Percentiles rank a stretch among this genome's conserved stretches.
These are phyloP conservation scores for Alternaria brassicae DNA, from an alignment of 2,329 filamentous ascomycete species.

Conservation along the genomic window DNA sequence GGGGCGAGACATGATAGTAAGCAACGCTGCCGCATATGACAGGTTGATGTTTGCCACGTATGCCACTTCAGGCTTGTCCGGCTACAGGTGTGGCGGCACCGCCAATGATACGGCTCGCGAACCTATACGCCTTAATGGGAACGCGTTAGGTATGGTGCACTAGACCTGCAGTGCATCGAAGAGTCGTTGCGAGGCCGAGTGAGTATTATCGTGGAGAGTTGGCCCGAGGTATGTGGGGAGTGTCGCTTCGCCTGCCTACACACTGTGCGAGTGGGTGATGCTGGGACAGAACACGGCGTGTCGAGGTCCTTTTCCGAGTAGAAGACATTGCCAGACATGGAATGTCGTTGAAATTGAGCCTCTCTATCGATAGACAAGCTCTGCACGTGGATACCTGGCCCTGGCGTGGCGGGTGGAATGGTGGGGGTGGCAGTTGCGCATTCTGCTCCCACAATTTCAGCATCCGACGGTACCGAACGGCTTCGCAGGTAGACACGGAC, in stretches of 20 bases:
- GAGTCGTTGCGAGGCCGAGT: constrained; percentile 5
- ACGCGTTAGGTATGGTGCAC: constrained; percentile 5
- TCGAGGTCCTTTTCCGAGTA: neutral
- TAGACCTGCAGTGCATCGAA: constrained; percentile 11
- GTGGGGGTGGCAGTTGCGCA: constrained; percentile 16
- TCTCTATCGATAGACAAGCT: constrained; percentile 26
- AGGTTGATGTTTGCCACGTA: constrained; percentile 18
- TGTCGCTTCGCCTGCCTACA: constrained; percentile 4
- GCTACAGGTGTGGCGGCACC: constrained; percentile 4
- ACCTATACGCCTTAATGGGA: neutral
- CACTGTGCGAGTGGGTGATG: neutral
- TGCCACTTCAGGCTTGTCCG: constrained; percentile 9
- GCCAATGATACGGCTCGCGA: constrained; percentile 13
- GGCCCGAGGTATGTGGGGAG: constrained; percentile 1
- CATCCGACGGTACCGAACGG: neutral
- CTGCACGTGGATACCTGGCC: constrained; percentile 20
- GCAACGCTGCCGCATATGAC: constrained; percentile 8
- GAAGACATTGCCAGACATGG: neutral
- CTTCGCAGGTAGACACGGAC: neutral
- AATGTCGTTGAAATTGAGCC: constrained; percentile 30
- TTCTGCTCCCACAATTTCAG: constrained; percentile 18
- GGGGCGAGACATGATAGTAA: constrained; percentile 7
- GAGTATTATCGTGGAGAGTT: constrained; percentile 1
- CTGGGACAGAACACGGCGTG: neutral
- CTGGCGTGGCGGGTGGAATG: constrained; percentile 9